Evolutionary conservation across 2,329 filamentous ascomycete species (phyloP).

Genomic region (Fusarium sp.): DNA sequence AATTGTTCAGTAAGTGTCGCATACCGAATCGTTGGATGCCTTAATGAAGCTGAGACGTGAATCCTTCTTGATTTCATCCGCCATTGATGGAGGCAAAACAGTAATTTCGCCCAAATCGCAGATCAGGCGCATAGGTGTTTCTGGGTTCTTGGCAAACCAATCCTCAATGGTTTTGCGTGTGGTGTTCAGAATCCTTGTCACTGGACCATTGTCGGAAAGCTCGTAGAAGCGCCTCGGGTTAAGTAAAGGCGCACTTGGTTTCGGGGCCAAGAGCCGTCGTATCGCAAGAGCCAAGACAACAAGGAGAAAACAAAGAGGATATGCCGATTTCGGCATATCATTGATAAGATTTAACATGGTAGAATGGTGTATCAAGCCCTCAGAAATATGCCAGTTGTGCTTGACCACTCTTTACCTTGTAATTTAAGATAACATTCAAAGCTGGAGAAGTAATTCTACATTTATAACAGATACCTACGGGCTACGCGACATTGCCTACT

Average conservation of each 20-base stretch:
- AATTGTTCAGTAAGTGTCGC: accelerated
- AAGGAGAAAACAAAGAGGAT: background rate
- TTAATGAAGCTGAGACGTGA: background rate
- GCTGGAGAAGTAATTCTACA: background rate
- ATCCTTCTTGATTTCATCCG: background rate
- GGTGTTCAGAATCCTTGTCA: background rate
- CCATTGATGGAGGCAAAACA: background rate
- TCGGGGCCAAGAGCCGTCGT: background rate
- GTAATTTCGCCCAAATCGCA: background rate
- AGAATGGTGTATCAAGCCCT: background rate
- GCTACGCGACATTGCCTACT: background rate
- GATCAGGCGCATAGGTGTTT: background rate
- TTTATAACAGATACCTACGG: background rate
- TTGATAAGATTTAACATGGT: background rate
- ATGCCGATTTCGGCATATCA: background rate
- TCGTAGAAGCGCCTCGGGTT: background rate
- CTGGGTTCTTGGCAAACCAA: background rate
- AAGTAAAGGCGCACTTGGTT: background rate
- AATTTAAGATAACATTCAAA: background rate
- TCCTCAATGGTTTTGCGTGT: background rate
- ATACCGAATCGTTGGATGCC: background rate
- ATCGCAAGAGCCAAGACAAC: background rate
- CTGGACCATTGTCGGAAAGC: background rate
- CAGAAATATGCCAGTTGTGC: background rate
- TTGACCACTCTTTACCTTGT: background rate